A percentile compares a stretch with the other conserved stretches of the same genome.
phyloP scores from a whole-genome alignment of 2,329 filamentous ascomycete genomes.

The Diaporthe sp. region DNA sequence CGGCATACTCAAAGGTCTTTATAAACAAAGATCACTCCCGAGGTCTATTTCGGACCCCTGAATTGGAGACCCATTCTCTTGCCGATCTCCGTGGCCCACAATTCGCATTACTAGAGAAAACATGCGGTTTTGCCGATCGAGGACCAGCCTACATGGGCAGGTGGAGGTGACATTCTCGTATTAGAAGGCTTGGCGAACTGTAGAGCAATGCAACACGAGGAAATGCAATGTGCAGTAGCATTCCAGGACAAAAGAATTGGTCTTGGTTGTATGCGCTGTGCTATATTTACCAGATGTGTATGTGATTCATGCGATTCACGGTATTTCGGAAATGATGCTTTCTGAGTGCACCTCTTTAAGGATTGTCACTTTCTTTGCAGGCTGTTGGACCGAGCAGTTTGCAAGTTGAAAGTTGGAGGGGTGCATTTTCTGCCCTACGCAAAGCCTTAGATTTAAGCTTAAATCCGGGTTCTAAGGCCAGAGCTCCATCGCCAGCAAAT shows the following conservation, averaged over 20 bases:
- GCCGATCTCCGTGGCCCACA: conserved; percentile 18
- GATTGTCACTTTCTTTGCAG: neutral
- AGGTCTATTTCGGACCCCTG: conserved; percentile 4
- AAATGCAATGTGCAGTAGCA: neutral
- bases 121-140: conserved; percentile 12
- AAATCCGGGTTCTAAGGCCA: neutral
- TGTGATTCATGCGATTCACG: neutral
- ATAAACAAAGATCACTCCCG: neutral
- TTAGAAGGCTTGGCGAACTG: neutral
- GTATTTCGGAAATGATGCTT: neutral
- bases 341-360: too few species aligned
- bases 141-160: neutral
- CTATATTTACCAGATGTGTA: neutral
- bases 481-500: neutral
- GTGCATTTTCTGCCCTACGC: neutral
- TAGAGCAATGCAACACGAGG: neutral
- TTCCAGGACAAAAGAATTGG: neutral
- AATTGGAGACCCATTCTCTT: neutral
- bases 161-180: conserved; percentile 21
- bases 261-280: neutral
- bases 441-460: conserved; percentile 11
- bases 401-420: neutral
- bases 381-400: neutral
- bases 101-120: neutral
- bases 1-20: neutral